phyloP scores from a whole-genome alignment of 495 filamentous ascomycete species.

The Rostrohypoxylon terebratum region DNA sequence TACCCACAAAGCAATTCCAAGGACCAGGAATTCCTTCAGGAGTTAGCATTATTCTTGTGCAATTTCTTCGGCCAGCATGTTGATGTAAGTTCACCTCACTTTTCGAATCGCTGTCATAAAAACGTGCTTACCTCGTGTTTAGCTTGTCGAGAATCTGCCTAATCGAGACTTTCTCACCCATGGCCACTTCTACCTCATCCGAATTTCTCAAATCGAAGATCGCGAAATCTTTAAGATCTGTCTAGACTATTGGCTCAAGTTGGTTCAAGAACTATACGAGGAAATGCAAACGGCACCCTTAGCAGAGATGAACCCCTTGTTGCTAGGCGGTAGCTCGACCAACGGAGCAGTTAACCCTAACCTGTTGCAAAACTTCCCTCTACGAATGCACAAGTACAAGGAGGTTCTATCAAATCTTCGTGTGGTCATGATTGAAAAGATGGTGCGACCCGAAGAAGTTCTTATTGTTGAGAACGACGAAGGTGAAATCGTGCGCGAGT shows the following conservation, averaged over 20 bases:
- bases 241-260: conserved; percentile 98
- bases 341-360: conserved; percentile 84
- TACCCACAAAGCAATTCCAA: conserved; percentile 89
- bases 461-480: conserved; percentile 99
- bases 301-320: conserved; percentile 87
- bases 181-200: conserved; percentile 96
- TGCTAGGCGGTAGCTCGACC: conserved; percentile 70
- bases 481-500: conserved; percentile 97
- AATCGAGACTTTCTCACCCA: conserved; percentile 95
- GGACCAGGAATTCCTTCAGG: conserved; percentile 98
- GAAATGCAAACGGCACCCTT: conserved; percentile 97
- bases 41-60: conserved; percentile 93
- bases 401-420: conserved; percentile 93
- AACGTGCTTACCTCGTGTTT: conserved; percentile 44
- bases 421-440: conserved; percentile 99
- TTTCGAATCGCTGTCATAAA: background rate
- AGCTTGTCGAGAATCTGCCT: conserved; percentile 95
- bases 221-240: conserved; percentile 99
- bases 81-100: conserved; percentile 68
- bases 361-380: conserved; percentile 83
- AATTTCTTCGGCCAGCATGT: conserved; percentile 96
- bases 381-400: conserved; percentile 97
- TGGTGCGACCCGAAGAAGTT: conserved; percentile 99
- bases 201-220: conserved; percentile 98
- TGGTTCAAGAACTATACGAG: conserved; percentile 98